Conservation (phyloP, 2,329 filamentous ascomycete species). For the Penicillium sp. region DNA sequence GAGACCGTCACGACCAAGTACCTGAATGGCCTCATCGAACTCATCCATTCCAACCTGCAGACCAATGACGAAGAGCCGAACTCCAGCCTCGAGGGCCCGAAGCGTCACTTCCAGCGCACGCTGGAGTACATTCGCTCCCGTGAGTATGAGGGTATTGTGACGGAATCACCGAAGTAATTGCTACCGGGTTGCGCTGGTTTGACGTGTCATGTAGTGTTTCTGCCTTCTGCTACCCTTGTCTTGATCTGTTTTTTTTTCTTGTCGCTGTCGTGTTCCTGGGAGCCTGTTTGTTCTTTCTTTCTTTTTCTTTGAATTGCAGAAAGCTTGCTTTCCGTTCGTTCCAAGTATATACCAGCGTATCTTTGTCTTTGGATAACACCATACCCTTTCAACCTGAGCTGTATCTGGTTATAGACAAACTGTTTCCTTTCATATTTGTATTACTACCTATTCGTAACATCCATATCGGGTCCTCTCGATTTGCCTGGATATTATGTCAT, state of each 20-base stretch:
- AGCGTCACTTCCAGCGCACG: constrained; percentile 90
- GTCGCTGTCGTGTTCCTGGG: constrained; percentile 14
- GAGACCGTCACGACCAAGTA: constrained; percentile 98
- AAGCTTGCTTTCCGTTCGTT: constrained; percentile 16
- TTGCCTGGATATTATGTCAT: no score
- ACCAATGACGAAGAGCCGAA: constrained; percentile 66
- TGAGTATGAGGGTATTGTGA: constrained; percentile 88
- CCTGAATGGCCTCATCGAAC: constrained; percentile 93
- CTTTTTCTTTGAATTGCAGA: constrained; percentile 2
- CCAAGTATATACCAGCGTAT: constrained; percentile 31
- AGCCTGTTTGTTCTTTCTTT: constrained; percentile 10
- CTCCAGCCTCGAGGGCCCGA: constrained; percentile 78
- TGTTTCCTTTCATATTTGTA: neutral
- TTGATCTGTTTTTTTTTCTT: constrained; percentile 9
- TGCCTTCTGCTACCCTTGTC: constrained; percentile 12
- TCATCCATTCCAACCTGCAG: constrained; percentile 93
- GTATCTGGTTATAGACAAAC: constrained; percentile 1
- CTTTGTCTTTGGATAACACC: constrained; percentile 23
- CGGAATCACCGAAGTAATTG: constrained; percentile 50
- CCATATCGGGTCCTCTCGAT: neutral
- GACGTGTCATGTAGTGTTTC: neutral
- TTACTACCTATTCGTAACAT: no score
- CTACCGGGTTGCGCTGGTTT: neutral
- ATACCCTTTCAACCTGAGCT: constrained; percentile 22
- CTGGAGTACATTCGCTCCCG: constrained; percentile 88